These are phyloP conservation scores for Ailanthus altissimus DNA, from an alignment of 345 rosid species.

Conservation along the genomic window DNA sequence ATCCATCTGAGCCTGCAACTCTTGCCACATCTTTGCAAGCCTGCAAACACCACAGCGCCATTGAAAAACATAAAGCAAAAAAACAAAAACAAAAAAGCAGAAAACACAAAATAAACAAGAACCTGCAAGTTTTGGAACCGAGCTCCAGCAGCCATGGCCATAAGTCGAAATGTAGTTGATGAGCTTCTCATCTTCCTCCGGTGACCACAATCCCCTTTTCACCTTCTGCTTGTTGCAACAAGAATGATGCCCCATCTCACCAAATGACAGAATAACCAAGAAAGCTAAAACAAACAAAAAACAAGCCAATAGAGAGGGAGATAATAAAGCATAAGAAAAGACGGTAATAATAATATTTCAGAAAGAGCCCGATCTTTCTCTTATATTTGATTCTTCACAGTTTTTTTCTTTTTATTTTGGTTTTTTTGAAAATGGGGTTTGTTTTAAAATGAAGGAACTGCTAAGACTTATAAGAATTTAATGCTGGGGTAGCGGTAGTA, in stretches of 20 bases:
- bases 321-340: too few species aligned
- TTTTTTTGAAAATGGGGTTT: too few species aligned
- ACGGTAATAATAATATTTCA: too few species aligned
- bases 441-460: too few species aligned
- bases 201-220: conserved; percentile 98
- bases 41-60: conserved; percentile 32
- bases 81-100: not conserved
- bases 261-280: too few species aligned
- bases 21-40: conserved; percentile 95
- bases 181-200: conserved; percentile 98
- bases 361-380: too few species aligned
- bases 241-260: conserved; percentile 86
- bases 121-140: conserved; percentile 97
- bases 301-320: too few species aligned
- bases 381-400: too few species aligned
- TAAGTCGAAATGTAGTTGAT: conserved; percentile 78
- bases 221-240: conserved; percentile 99
- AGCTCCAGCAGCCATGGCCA: conserved; percentile 99
- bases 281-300: too few species aligned
- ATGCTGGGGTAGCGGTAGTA: too few species aligned
- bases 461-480: too few species aligned
- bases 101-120: not conserved
- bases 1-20: conserved; percentile 98
- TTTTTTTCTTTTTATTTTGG: too few species aligned
- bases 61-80: not conserved